These are phyloP conservation scores for Xylaria sp. DNA, from an alignment of 2,329 filamentous ascomycete genomes.

Conservation along the genomic window DNA sequence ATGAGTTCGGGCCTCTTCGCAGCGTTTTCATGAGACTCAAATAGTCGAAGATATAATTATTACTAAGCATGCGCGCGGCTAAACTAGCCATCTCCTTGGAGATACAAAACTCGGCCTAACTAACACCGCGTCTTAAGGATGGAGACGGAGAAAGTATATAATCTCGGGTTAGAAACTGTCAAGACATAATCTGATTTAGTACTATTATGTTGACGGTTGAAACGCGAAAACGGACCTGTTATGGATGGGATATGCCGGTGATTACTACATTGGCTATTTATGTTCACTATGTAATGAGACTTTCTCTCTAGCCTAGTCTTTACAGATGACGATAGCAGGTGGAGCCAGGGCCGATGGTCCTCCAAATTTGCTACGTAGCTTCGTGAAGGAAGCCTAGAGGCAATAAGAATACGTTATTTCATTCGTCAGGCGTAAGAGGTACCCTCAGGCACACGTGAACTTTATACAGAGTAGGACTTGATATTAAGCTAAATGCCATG, in stretches of 20 bases:
- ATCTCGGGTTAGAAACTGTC: not conserved
- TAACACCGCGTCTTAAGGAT: not conserved
- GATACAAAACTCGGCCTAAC: not conserved
- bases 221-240: not conserved
- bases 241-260: not conserved
- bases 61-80: not conserved
- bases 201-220: not conserved
- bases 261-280: not conserved
- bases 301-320: not conserved
- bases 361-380: not conserved
- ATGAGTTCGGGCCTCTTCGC: not conserved
- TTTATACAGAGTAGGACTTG: slow-evolving; percentile 11
- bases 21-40: not conserved
- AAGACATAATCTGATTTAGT: not conserved
- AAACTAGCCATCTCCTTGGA: not conserved
- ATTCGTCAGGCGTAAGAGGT: not conserved
- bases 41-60: not conserved
- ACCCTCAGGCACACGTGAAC: not conserved
- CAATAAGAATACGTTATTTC: not conserved
- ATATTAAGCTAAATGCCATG: slow-evolving; percentile 13
- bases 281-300: not conserved
- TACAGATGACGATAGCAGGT: not conserved
- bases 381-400: not conserved
- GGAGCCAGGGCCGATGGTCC: not conserved
- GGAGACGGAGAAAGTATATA: not conserved